These are phyloP conservation scores for Thelonectria rubi DNA, from an alignment of 2,329 filamentous ascomycete genomes.

Conservation along the genomic window DNA sequence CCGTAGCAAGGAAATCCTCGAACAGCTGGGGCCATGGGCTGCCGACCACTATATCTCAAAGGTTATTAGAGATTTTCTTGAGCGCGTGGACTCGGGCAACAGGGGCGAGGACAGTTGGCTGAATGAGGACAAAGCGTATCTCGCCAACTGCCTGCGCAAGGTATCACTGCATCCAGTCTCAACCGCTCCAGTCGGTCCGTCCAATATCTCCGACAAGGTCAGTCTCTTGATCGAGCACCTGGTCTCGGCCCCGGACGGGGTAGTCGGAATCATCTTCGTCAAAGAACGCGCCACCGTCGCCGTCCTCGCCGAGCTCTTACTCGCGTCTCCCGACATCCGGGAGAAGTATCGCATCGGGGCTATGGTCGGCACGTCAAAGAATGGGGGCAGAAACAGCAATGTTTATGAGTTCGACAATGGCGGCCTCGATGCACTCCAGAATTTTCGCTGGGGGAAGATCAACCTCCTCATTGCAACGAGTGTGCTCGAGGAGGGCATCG, in stretches of 20 bases:
- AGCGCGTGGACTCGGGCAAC: conserved; percentile 29
- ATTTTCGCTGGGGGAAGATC: conserved; percentile 63
- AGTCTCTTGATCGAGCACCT: conserved; percentile 62
- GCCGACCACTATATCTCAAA: conserved; percentile 70
- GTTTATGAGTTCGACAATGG: conserved; percentile 51
- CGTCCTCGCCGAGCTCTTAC: conserved; percentile 67
- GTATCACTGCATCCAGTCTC: conserved; percentile 40
- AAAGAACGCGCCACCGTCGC: conserved; percentile 68
- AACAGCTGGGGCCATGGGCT: conserved; percentile 74
- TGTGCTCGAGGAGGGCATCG: conserved; percentile 74
- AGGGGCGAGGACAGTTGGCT: conserved; percentile 53
- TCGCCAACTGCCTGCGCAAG: conserved; percentile 57
- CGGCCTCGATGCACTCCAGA: conserved; percentile 49
- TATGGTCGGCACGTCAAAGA: conserved; percentile 63
- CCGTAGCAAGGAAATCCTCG: conserved; percentile 59
- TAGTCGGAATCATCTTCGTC: conserved; percentile 74
- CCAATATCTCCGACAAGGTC: conserved; percentile 66
- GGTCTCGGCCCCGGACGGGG: conserved; percentile 50
- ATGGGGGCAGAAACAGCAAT: conserved; percentile 48
- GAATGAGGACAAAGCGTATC: conserved; percentile 63
- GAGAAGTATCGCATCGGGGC: conserved; percentile 59
- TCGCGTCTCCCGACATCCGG: conserved; percentile 58
- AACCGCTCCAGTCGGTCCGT: conserved; percentile 15
- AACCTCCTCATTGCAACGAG: conserved; percentile 70
- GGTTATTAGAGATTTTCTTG: conserved; percentile 52